Conservation (phyloP, 2,329 filamentous ascomycete species). For the Trichoderma sp. region DNA sequence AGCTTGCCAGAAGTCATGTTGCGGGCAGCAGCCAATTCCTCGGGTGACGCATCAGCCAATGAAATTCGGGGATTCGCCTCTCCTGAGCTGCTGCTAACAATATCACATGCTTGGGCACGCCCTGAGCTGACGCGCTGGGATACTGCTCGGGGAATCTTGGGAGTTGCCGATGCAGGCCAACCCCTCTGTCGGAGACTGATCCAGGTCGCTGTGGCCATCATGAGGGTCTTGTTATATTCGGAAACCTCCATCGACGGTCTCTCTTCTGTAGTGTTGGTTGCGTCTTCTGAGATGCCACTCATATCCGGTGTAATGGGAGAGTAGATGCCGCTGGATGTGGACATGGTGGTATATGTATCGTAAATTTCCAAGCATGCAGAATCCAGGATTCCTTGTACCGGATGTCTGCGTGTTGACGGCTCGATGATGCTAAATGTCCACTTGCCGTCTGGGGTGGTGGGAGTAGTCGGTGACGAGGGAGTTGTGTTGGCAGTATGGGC, state of each 20-base stretch:
- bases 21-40: neutral
- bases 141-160: slow-evolving; percentile 29
- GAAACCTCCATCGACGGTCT: slow-evolving; percentile 32
- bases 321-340: slow-evolving; percentile 46
- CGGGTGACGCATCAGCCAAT: neutral
- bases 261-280: slow-evolving; percentile 28
- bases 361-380: slow-evolving; percentile 64
- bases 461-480: slow-evolving; percentile 26
- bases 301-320: slow-evolving; percentile 38
- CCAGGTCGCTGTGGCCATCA: slow-evolving; percentile 40
- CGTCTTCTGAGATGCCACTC: slow-evolving; percentile 23
- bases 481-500: slow-evolving; percentile 22
- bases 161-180: slow-evolving; percentile 34
- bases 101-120: slow-evolving; percentile 22
- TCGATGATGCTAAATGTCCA: slow-evolving; percentile 79
- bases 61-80: neutral
- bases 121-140: slow-evolving; percentile 23
- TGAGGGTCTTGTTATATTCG: slow-evolving; percentile 35
- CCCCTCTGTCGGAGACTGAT: slow-evolving; percentile 37
- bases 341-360: slow-evolving; percentile 62
- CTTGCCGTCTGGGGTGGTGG: slow-evolving; percentile 45
- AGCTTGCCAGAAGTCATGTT: slow-evolving; percentile 14
- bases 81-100: slow-evolving; percentile 2
- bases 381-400: slow-evolving; percentile 68
- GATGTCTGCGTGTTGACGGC: slow-evolving; percentile 65